Evolutionary conservation across 2,329 filamentous ascomycete genomes (phyloP), one percentile per base, ranked within the genome.

Genomic region (Fusarium stilboides): DNA sequence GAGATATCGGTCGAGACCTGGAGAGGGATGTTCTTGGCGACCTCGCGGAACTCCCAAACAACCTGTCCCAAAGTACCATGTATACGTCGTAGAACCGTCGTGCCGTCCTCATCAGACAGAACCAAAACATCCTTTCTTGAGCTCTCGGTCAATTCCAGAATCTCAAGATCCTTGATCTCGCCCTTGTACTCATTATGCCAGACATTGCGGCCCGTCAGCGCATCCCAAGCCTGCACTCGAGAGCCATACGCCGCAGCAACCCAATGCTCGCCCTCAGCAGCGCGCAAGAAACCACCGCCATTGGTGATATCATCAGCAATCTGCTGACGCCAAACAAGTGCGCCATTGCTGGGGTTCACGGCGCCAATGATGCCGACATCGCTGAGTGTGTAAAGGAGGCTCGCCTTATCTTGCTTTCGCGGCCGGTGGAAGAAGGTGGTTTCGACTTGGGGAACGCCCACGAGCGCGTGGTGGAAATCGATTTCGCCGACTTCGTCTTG

Each of bases 391-490:
- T 98, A 99, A 53, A 99, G 86, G 37, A 99, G 86, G 55, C 93
- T 95, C 36, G 94, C 94, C 79, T 93, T 94, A 67, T 95, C 94
- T 72, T 91, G 88, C 67, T 88, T 86, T 75, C 92, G 87, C 39
- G 96, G 95, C 73, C 91, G 91, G 82, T 98, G 94, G 88, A 98
- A 98, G 87, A 98, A 97, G 73, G 95, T 98, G 65, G 93, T 92
- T 68, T 93, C 89, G 78, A 88, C 85, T 78, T 92, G 91, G 56
- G 96, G 94, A 37, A 93, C 82, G 76, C 96, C 96, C 75, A 99
- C 84, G 49, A 98, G 90, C 70, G 93, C 89, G 83, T 97, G 90
- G 82, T 98, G 95, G 83, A 94, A 98, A 82, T 99, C 96, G 79
- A 97, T 88, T 74, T 93, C 88, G 83, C 91, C 94, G 72, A 97